Evolutionary conservation across 2,329 filamentous ascomycete species (phyloP).

Genomic region (Lecanicillium sp.): DNA sequence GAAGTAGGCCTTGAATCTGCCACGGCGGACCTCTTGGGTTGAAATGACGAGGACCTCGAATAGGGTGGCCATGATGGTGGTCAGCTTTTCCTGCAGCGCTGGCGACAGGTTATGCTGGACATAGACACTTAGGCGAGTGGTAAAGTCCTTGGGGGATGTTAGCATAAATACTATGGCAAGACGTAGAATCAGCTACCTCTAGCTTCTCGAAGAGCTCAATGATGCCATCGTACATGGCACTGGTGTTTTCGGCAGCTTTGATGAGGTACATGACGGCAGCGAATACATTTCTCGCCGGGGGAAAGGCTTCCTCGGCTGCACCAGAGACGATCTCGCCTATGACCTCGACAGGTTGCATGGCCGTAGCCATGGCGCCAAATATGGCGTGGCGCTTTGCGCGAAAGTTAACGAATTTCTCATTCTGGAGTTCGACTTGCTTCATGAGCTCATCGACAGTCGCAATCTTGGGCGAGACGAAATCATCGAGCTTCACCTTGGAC

Average conservation of each 20-base stretch:
- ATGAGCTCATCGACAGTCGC: slow-evolving; percentile 27
- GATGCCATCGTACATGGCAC: slow-evolving; percentile 39
- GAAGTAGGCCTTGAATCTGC: slow-evolving; percentile 36
- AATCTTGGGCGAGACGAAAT: slow-evolving; percentile 29
- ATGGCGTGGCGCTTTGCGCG: slow-evolving; percentile 29
- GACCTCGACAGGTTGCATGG: slow-evolving; percentile 33
- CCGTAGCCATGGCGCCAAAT: slow-evolving; percentile 27
- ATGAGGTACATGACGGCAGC: slow-evolving; percentile 38
- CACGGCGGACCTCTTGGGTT: slow-evolving; percentile 34
- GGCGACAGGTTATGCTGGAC: slow-evolving; percentile 31
- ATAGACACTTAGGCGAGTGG: slow-evolving; percentile 36
- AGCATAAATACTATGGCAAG: not conserved
- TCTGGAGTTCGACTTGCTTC: slow-evolving; percentile 27
- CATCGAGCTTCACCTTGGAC: slow-evolving; percentile 23
- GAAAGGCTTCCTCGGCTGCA: slow-evolving; percentile 32
- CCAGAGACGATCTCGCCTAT: slow-evolving; percentile 34
- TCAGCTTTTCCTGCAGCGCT: slow-evolving; percentile 33
- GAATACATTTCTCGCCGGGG: slow-evolving; percentile 36
- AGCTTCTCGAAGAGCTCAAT: slow-evolving; percentile 37
- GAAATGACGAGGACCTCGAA: slow-evolving; percentile 41
- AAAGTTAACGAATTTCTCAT: slow-evolving; percentile 32
- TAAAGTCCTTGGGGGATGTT: slow-evolving; percentile 32
- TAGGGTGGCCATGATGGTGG: slow-evolving; percentile 35
- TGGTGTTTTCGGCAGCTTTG: slow-evolving; percentile 39
- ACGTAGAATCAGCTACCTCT: slow-evolving; percentile 21